Evolutionary conservation across 208 protist species (phyloP).

Genomic region (Leishmania tropica): DNA sequence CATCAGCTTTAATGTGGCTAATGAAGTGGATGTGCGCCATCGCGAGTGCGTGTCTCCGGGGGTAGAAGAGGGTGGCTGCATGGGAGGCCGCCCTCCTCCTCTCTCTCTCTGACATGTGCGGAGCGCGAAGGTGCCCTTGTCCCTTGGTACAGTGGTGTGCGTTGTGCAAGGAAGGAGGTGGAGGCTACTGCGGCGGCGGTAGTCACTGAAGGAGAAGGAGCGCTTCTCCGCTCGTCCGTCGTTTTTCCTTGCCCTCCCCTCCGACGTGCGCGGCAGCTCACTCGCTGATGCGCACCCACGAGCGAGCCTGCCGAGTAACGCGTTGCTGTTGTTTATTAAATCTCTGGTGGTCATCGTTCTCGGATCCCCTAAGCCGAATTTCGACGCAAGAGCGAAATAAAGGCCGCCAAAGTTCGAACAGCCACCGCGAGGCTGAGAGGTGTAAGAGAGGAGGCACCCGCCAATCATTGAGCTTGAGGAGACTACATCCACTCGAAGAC

Average conservation of each 20-base stretch:
- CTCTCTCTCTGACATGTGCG: not conserved
- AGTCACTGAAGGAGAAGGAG: not conserved
- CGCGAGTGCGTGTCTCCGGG: not conserved
- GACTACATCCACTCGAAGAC: not conserved
- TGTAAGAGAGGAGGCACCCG: not conserved
- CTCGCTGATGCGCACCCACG: not conserved
- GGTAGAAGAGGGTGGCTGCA: not conserved
- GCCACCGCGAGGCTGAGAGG: not conserved
- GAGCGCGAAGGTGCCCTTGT: not conserved
- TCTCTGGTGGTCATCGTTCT: not conserved
- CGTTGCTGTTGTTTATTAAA: not conserved
- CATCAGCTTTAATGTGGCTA: not conserved
- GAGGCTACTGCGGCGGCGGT: not conserved
- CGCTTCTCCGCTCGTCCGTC: not conserved
- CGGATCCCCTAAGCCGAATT: not conserved
- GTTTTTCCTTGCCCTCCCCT: not conserved
- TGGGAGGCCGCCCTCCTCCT: not conserved
- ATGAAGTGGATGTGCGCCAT: not conserved
- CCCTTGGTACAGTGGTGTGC: not conserved
- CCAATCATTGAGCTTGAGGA: not conserved
- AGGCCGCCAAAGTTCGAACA: not conserved
- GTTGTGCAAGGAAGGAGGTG: not conserved
- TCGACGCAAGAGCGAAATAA: not conserved
- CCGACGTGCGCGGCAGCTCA: too few relatives aligned
- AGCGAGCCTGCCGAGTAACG: conserved; percentile 7